Evolutionary conservation across 768 basidiomycete species (phyloP).

Genomic region (Pholiota molesta): DNA sequence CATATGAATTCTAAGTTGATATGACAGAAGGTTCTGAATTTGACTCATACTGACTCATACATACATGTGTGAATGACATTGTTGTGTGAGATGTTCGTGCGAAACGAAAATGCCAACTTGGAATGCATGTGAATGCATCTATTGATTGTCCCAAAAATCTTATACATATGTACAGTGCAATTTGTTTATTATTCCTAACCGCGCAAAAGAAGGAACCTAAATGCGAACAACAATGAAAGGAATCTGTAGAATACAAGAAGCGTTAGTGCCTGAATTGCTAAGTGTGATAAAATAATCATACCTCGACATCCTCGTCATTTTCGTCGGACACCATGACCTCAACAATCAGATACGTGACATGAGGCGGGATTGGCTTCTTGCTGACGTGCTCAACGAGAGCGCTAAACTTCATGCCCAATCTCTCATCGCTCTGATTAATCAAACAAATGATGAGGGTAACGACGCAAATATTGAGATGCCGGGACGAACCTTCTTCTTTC

Average conservation of each 20-base stretch:
- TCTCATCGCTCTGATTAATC: conserved; percentile 72
- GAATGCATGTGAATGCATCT: neutral
- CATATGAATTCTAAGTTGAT: neutral
- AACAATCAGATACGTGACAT: conserved; percentile 83
- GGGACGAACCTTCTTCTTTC: conserved; percentile 83
- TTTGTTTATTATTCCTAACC: neutral
- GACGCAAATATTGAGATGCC: neutral
- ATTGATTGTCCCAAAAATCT: conserved; percentile 3
- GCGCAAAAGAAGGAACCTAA: conserved; percentile 24
- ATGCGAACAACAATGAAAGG: conserved; percentile 82
- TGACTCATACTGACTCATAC: neutral
- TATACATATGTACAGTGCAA: conserved; percentile 7
- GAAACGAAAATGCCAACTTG: neutral
- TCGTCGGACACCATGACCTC: conserved; percentile 96
- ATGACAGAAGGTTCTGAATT: too few relatives aligned
- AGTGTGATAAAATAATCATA: conserved; percentile 30
- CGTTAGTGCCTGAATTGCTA: neutral
- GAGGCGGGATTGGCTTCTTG: conserved; percentile 89
- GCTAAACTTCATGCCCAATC: conserved; percentile 88
- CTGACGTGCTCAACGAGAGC: conserved; percentile 91
- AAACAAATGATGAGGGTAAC: conserved; percentile 2
- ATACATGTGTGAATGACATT: neutral
- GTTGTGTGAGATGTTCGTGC: neutral
- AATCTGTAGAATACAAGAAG: conserved; percentile 49
- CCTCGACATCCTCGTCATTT: conserved; percentile 94